phyloP scores from a whole-genome alignment of 768 basidiomycete species.

The Leccinum subgranulosum region DNA sequence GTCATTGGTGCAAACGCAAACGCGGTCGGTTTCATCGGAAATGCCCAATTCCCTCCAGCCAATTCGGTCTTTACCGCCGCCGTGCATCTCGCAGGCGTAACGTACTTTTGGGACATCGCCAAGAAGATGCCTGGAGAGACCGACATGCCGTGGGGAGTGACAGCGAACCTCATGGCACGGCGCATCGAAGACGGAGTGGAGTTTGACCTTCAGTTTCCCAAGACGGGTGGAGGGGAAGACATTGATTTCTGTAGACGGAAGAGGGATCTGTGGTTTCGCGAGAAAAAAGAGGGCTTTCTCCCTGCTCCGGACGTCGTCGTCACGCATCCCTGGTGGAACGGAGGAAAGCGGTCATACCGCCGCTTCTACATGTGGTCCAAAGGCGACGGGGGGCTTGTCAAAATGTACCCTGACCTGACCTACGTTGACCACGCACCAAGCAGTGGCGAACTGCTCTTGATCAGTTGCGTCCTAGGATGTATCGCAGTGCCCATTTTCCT shows the following conservation, averaged over 20 bases:
- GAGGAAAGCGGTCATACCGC: slow-evolving; percentile 44
- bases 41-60: slow-evolving; percentile 46
- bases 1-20: slow-evolving; percentile 43
- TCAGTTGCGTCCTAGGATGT: slow-evolving; percentile 16
- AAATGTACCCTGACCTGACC: slow-evolving; percentile 43
- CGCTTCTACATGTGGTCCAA: slow-evolving; percentile 59
- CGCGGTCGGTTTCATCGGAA: slow-evolving; percentile 57
- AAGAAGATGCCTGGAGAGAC: slow-evolving; percentile 36
- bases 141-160: slow-evolving; percentile 62
- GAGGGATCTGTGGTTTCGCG: slow-evolving; percentile 34
- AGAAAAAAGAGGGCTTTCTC: slow-evolving; percentile 40
- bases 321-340: slow-evolving; percentile 58
- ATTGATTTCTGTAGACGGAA: slow-evolving; percentile 57
- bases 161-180: slow-evolving; percentile 54
- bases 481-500: slow-evolving; percentile 16
- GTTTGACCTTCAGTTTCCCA: slow-evolving; percentile 50
- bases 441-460: slow-evolving; percentile 43
- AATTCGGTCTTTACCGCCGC: slow-evolving; percentile 50
- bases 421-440: slow-evolving; percentile 48
- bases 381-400: slow-evolving; percentile 52
- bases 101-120: slow-evolving; percentile 63
- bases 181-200: slow-evolving; percentile 43
- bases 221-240: slow-evolving; percentile 64
- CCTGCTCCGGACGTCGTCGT: slow-evolving; percentile 48
- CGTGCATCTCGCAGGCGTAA: slow-evolving; percentile 53